Conservation (phyloP, 768 basidiomycete genomes). For the Brasilioporus rufonigricans region DNA sequence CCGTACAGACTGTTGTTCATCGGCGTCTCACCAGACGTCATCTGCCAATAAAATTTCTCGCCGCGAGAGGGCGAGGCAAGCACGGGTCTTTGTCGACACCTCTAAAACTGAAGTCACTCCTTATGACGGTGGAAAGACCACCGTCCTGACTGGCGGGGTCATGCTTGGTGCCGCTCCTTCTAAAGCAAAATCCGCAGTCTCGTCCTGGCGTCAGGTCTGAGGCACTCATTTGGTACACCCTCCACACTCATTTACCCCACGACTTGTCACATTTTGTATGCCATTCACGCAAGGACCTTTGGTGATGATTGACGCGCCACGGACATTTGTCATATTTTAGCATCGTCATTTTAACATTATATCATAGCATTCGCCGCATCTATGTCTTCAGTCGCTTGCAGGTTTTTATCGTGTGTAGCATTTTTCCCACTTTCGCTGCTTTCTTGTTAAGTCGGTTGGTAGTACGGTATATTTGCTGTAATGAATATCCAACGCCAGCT, state of each 20-base stretch:
- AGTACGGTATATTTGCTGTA: constrained; percentile 33
- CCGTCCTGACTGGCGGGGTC: constrained; percentile 82
- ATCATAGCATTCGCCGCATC: constrained; percentile 30
- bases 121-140: constrained; percentile 87
- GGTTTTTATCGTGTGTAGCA: constrained; percentile 32
- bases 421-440: constrained; percentile 18
- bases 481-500: constrained; percentile 13
- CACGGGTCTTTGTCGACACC: constrained; percentile 70
- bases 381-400: constrained; percentile 22
- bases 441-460: constrained; percentile 23
- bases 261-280: constrained; percentile 22
- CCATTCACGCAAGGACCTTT: constrained; percentile 21
- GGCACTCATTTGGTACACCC: constrained; percentile 8
- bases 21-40: constrained; percentile 38
- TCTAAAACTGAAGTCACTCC: constrained; percentile 78
- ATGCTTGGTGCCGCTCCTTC: constrained; percentile 66
- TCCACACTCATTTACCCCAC: constrained; percentile 25
- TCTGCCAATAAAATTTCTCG: constrained; percentile 57
- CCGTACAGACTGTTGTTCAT: constrained; percentile 47
- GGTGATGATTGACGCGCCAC: constrained; percentile 28
- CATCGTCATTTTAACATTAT: constrained; percentile 33
- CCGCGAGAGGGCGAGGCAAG: constrained; percentile 66
- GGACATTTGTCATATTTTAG: constrained; percentile 32
- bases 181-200: constrained; percentile 29
- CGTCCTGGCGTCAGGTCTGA: constrained; percentile 63